phyloP scores from a whole-genome alignment of 371 early-diverging fungal genomes.

The Synchytrium microbalum region DNA sequence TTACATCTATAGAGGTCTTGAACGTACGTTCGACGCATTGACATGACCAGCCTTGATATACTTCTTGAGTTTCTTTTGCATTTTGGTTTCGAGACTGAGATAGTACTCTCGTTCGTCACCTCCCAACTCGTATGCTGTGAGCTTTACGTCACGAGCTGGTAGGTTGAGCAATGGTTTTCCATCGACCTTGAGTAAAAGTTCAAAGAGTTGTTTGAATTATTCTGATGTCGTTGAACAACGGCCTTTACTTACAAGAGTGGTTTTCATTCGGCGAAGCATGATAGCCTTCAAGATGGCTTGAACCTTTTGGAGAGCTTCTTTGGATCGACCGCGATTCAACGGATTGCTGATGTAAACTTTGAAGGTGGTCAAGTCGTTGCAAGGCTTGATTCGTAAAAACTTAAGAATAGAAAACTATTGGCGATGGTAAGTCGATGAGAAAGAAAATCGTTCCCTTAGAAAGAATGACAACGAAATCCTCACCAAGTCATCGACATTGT shows the following conservation, averaged over 20 bases:
- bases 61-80: not conserved
- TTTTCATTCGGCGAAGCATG: constrained; percentile 69
- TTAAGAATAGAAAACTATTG: constrained; percentile 29
- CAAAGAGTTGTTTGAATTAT: no score
- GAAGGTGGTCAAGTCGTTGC: constrained; percentile 12
- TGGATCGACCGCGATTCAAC: not conserved
- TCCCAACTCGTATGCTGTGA: constrained; percentile 43
- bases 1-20: no score
- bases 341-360: not conserved
- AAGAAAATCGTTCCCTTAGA: no score
- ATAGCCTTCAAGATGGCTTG: constrained; percentile 28
- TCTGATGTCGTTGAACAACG: no score
- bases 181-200: no score
- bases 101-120: constrained; percentile 54
- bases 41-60: not conserved
- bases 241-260: no score
- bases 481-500: constrained; percentile 79
- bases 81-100: constrained; percentile 44
- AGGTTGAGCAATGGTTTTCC: constrained; percentile 59
- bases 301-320: not conserved
- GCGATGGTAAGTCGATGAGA: no score
- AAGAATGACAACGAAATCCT: constrained; percentile 37
- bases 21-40: no score
- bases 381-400: constrained; percentile 66
- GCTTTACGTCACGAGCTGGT: constrained; percentile 49